These are phyloP conservation scores for Eutrema heterophyllum DNA, from an alignment of 345 rosid species.

Conservation along the genomic window DNA sequence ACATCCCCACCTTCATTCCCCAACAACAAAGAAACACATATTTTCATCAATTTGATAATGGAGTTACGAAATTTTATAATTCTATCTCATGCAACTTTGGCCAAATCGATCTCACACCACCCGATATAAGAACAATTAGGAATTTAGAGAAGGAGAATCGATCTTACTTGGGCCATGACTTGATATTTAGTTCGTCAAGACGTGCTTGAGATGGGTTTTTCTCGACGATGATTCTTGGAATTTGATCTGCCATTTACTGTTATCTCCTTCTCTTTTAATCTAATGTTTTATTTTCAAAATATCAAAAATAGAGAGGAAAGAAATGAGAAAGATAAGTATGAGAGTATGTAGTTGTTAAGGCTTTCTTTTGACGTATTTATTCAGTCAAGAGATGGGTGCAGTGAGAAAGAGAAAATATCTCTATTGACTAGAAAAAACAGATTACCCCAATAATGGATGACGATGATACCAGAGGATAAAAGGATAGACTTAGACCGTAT, in stretches of 20 bases:
- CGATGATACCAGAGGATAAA: background rate
- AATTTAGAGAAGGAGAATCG: background rate
- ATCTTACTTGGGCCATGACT: conserved; percentile 94
- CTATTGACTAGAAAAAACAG: background rate
- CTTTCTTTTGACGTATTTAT: conserved; percentile 16
- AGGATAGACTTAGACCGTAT: background rate
- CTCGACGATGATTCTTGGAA: conserved; percentile 57
- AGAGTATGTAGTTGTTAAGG: conserved; percentile 3
- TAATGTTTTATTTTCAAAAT: background rate
- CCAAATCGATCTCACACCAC: background rate
- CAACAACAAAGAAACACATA: background rate
- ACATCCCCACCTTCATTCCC: conserved; percentile 65
- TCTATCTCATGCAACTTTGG: background rate
- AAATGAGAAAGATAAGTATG: background rate
- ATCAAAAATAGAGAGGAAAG: background rate
- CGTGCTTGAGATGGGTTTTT: conserved; percentile 62
- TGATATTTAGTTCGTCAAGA: conserved; percentile 69
- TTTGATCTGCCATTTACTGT: conserved; percentile 37
- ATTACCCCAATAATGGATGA: background rate
- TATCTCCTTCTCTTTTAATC: background rate
- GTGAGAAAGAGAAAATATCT: conserved; percentile 8
- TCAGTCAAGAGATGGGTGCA: conserved; percentile 8
- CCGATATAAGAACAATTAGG: background rate
- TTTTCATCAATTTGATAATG: background rate
- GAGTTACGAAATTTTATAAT: background rate